Evolutionary conservation across 176 grass and related monocot genomes (phyloP).

Genomic region (Avena eriantha): DNA sequence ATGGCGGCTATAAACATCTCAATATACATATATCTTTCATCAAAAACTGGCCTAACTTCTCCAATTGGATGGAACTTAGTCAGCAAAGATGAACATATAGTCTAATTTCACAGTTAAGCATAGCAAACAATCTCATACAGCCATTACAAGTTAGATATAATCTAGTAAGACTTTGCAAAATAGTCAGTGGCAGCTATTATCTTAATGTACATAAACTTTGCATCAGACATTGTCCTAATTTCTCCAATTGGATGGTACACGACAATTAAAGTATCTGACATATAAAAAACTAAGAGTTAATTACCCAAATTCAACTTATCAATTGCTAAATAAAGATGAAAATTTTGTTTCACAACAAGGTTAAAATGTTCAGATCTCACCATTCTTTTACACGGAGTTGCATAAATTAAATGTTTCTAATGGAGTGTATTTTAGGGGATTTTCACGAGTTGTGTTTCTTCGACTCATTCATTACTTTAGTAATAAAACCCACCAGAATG

Average conservation of each 20-base stretch:
- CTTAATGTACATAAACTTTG: neutral
- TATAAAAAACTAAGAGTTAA: conserved; percentile 2
- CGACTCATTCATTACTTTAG: conserved; percentile 15
- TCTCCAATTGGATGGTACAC: neutral
- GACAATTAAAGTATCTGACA: neutral
- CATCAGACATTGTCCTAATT: neutral
- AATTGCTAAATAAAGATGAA: conserved; percentile 11
- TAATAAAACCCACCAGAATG: neutral
- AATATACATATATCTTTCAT: neutral
- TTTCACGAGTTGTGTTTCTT: conserved; percentile 16
- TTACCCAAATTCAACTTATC: neutral
- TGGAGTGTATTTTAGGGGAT: neutral
- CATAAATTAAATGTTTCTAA: neutral
- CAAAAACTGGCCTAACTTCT: neutral
- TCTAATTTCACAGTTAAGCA: neutral
- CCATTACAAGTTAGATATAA: neutral
- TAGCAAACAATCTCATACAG: neutral
- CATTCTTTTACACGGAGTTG: neutral
- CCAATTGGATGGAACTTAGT: neutral
- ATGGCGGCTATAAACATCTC: neutral
- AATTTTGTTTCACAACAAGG: neutral
- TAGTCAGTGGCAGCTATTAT: no score
- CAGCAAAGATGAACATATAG: conserved; percentile 19
- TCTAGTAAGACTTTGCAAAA: neutral
- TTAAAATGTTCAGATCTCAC: neutral